Conservation (phyloP, 2,329 filamentous ascomycete genomes). For the Chlorencoelia australis region DNA sequence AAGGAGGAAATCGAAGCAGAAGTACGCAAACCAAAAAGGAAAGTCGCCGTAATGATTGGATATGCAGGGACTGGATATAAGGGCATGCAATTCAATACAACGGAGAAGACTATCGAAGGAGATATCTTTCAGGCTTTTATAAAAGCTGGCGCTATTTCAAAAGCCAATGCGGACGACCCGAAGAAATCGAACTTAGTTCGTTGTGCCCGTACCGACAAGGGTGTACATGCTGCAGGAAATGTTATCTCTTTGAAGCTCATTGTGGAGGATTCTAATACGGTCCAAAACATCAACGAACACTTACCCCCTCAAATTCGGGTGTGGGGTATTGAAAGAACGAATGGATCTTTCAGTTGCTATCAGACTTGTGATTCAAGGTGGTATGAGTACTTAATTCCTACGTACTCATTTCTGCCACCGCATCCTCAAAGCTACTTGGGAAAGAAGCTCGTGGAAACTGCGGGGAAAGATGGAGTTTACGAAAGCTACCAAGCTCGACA, state of each 20-base stretch:
- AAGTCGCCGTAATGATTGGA: slow-evolving; percentile 90
- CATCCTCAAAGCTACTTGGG: slow-evolving; percentile 82
- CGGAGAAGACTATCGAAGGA: slow-evolving; percentile 89
- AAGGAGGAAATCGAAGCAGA: slow-evolving; percentile 84
- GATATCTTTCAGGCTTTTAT: slow-evolving; percentile 92
- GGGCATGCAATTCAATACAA: slow-evolving; percentile 82
- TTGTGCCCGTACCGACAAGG: slow-evolving; percentile 94
- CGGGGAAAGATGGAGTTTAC: slow-evolving; percentile 61
- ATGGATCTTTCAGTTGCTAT: slow-evolving; percentile 88
- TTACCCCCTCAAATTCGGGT: slow-evolving; percentile 84
- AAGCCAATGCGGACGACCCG: slow-evolving; percentile 91
- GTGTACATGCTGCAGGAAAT: slow-evolving; percentile 91
- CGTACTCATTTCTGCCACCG: slow-evolving; percentile 83
- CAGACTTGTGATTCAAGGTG: slow-evolving; percentile 89
- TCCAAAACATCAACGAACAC: slow-evolving; percentile 81
- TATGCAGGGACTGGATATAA: slow-evolving; percentile 96
- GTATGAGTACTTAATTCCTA: slow-evolving; percentile 96
- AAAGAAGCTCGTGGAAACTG: slow-evolving; percentile 68
- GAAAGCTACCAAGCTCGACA: slow-evolving; percentile 61
- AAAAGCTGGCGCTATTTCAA: slow-evolving; percentile 83
- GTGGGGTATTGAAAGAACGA: slow-evolving; percentile 87
- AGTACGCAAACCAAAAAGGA: slow-evolving; percentile 81
- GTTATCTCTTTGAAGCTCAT: slow-evolving; percentile 94
- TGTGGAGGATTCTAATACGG: slow-evolving; percentile 78
- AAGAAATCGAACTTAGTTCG: slow-evolving; percentile 92